These are phyloP conservation scores for Nicotiana tabacum DNA, from an alignment of 257 asterid genomes.

Conservation along the genomic window DNA sequence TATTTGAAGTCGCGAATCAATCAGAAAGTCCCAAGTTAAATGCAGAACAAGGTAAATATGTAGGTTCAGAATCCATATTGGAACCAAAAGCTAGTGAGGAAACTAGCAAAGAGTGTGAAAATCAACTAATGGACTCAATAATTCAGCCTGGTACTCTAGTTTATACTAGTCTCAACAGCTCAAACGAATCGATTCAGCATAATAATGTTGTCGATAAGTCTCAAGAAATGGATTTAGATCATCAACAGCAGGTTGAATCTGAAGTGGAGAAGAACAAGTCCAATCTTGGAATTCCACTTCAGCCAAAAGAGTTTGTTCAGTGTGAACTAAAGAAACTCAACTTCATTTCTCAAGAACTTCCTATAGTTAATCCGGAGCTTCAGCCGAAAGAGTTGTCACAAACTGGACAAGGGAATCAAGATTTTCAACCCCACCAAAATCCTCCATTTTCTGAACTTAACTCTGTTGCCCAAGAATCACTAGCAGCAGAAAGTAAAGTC, in stretches of 20 bases:
- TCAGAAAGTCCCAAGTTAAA: constrained; percentile 24
- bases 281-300: not conserved
- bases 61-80: constrained; percentile 16
- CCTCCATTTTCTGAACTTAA: not conserved
- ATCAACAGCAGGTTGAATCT: constrained; percentile 5
- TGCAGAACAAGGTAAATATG: constrained; percentile 15
- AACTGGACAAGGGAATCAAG: not conserved
- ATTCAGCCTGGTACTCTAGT: not conserved
- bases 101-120: not conserved
- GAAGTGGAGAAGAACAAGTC: constrained; percentile 19
- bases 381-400: not conserved
- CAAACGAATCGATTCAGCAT: constrained; percentile 4
- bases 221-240: constrained; percentile 1
- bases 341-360: not conserved
- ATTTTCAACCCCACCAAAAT: constrained; percentile 7
- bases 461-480: not conserved
- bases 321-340: not conserved
- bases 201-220: constrained; percentile 15
- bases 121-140: constrained; percentile 8
- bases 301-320: constrained; percentile 15
- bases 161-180: not conserved
- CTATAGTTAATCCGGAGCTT: not conserved
- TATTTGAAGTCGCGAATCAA: constrained; percentile 45
- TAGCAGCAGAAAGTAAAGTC: not conserved
- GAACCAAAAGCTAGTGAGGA: constrained; percentile 5